A percentile compares a stretch with the other conserved stretches of the same genome.
phyloP scores from a whole-genome alignment of 371 early-diverging fungal species.

The Mortierella sp. region DNA sequence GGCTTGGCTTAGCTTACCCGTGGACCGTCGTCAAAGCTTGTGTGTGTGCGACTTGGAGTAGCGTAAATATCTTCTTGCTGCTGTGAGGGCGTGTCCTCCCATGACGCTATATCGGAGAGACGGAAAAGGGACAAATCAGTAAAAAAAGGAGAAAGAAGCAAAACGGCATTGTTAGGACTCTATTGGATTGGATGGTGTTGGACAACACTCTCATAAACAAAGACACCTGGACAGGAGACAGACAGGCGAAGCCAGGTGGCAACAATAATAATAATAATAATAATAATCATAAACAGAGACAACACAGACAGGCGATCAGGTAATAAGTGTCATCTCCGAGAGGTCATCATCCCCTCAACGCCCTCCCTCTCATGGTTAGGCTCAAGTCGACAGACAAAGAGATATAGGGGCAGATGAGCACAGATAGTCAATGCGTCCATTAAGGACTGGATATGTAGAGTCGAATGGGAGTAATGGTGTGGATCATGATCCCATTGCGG shows the following conservation, averaged over 20 bases:
- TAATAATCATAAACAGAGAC: background rate
- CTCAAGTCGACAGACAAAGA: background rate
- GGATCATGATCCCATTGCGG: conserved; percentile 3
- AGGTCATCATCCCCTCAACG: background rate
- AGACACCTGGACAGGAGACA: background rate
- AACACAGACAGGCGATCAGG: background rate
- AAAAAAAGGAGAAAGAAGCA: conserved; percentile 4
- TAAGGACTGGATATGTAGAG: background rate
- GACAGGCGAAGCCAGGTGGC: background rate
- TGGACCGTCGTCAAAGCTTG: conserved; percentile 51
- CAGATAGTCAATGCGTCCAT: background rate
- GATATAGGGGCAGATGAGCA: background rate
- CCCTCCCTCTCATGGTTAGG: background rate
- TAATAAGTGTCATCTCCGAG: background rate
- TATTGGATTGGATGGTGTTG: background rate
- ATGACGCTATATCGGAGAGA: conserved; percentile 25
- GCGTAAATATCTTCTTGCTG: conserved; percentile 33
- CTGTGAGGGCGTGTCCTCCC: conserved; percentile 26
- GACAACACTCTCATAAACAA: background rate
- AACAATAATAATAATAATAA: background rate
- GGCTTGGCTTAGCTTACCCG: conserved; percentile 31
- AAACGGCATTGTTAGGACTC: background rate
- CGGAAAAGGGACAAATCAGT: background rate
- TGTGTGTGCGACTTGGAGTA: conserved; percentile 42
- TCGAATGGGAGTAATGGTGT: background rate